Percentiles rank a stretch among this genome's conserved stretches.
These are phyloP conservation scores for Chlorella sp. DNA, from an alignment of 139 green algal species.

Conservation along the genomic window DNA sequence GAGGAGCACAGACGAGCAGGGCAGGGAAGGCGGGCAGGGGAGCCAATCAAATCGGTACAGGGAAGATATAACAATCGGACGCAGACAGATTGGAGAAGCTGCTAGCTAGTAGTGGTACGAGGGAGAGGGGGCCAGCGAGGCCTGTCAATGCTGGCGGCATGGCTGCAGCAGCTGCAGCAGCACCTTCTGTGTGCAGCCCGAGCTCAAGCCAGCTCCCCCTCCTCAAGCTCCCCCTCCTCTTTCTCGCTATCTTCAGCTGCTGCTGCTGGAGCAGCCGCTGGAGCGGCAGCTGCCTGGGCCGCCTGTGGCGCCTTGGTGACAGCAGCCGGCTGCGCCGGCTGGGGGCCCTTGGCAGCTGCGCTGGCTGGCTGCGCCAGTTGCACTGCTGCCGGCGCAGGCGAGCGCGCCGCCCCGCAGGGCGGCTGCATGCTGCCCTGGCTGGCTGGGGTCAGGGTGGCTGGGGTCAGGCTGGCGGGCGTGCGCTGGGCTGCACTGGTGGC, in stretches of 20 bases:
- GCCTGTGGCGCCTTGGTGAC: too few species aligned
- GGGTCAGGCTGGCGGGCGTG: too few species aligned
- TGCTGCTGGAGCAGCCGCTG: background rate
- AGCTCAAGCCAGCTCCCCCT: conserved; percentile 35
- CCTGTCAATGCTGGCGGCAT: too few species aligned
- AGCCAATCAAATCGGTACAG: too few species aligned
- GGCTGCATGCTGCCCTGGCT: background rate
- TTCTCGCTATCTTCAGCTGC: conserved; percentile 12
- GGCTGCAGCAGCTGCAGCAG: background rate
- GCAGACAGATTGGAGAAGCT: too few species aligned
- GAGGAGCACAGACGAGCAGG: background rate
- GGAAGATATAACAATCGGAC: too few species aligned
- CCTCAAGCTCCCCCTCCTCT: conserved; percentile 43
- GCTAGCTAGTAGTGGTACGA: too few species aligned
- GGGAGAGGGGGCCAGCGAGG: too few species aligned
- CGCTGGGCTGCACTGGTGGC: background rate
- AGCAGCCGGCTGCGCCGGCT: background rate
- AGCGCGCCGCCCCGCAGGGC: background rate
- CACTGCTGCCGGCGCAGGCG: background rate
- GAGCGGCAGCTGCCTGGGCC: background rate
- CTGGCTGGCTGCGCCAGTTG: background rate
- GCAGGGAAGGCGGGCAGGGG: background rate
- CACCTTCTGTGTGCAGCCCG: too few species aligned
- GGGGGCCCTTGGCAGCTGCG: too few species aligned
- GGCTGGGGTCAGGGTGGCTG: background rate